These are phyloP conservation scores for Wickerhamiella kazuoi DNA, from an alignment of 805 yeast species.

Conservation along the genomic window DNA sequence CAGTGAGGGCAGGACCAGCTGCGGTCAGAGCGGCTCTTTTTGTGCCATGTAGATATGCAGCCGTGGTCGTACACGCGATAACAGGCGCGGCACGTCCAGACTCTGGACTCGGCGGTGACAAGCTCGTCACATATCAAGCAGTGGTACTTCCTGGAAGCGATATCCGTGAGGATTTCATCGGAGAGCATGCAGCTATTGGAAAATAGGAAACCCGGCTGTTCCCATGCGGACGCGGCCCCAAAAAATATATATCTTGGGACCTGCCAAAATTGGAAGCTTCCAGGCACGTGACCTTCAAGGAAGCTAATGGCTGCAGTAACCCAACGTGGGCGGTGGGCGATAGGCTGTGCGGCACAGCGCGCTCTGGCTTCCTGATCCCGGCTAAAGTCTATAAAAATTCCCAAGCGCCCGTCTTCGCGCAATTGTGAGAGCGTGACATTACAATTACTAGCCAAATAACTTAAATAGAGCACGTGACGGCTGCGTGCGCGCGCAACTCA, in stretches of 20 bases:
- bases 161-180: conserved; percentile 28
- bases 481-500: too few species aligned
- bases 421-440: too few species aligned
- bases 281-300: too few species aligned
- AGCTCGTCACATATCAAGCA: conserved; percentile 85
- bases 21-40: conserved; percentile 32
- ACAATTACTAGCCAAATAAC: too few species aligned
- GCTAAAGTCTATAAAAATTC: too few species aligned
- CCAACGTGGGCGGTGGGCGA: too few species aligned
- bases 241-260: neutral
- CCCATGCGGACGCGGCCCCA: neutral
- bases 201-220: too few species aligned
- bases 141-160: conserved; percentile 49
- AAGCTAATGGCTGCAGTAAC: too few species aligned
- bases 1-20: conserved; percentile 16
- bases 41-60: conserved; percentile 80
- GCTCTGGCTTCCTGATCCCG: too few species aligned
- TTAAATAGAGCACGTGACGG: too few species aligned
- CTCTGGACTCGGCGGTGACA: conserved; percentile 40
- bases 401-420: too few species aligned
- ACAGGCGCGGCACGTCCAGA: conserved; percentile 71
- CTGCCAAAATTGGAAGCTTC: neutral
- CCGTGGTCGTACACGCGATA: conserved; percentile 69
- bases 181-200: neutral
- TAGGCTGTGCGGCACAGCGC: too few species aligned